These are phyloP conservation scores for Microcyclospora tardicrescens DNA, from an alignment of 2,329 filamentous ascomycete species.

Conservation along the genomic window DNA sequence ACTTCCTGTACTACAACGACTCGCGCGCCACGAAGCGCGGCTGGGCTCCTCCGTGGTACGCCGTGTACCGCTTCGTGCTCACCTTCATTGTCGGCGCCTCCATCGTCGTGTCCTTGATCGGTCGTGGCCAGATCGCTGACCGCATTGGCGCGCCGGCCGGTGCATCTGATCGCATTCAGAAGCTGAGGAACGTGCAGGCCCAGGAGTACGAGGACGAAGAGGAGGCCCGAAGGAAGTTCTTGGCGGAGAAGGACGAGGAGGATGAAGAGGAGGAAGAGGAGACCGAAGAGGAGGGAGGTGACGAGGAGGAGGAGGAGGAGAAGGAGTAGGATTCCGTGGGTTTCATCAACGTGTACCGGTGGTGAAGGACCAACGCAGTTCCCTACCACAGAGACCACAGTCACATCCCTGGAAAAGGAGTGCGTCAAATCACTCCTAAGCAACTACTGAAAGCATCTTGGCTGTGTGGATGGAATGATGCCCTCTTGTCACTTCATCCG, in stretches of 20 bases:
- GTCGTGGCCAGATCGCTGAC: constrained; percentile 61
- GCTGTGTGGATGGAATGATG: too few species aligned
- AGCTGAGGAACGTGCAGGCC: constrained; percentile 30
- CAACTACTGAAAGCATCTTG: too few species aligned
- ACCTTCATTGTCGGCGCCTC: constrained; percentile 78
- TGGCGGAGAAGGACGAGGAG: constrained; percentile 18
- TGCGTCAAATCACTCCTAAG: too few species aligned
- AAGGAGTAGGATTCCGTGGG: not conserved
- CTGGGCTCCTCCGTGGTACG: constrained; percentile 78
- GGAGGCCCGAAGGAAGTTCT: constrained; percentile 17
- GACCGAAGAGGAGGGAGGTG: constrained; percentile 1
- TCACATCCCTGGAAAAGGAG: too few species aligned
- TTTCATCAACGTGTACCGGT: not conserved
- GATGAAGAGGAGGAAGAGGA: constrained; percentile 15
- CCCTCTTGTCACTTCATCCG: too few species aligned
- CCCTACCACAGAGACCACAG: too few species aligned
- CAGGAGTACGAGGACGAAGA: constrained; percentile 19
- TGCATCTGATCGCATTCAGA: constrained; percentile 36
- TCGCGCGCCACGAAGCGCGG: constrained; percentile 57
- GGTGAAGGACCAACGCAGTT: not conserved
- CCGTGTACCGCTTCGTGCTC: constrained; percentile 78
- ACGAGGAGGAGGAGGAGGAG: constrained; percentile 4
- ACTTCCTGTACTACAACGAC: constrained; percentile 75
- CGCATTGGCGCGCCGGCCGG: constrained; percentile 35
- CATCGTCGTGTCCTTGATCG: constrained; percentile 69